Base-by-base conservation (phyloP, 129 eudicot species). In the Deinandra increscens region DNA sequence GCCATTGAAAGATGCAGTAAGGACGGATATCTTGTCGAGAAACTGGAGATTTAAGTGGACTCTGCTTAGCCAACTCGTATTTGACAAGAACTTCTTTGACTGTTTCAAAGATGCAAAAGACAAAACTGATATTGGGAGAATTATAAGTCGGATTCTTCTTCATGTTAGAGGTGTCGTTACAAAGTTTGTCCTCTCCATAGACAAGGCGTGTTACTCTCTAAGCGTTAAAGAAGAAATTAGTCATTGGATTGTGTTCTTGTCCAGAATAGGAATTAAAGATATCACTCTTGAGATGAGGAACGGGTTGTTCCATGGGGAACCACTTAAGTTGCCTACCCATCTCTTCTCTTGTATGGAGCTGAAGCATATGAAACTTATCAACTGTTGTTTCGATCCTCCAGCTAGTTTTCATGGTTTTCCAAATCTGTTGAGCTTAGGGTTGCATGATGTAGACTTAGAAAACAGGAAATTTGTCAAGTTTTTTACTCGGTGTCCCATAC, bases 381-480 rank as follows among this genome's bases (percentile, higher is more conserved):
- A 5, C 1, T 50, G 65, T 17, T 10, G 4, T 17, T 11, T 73
- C 1, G 1, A 6, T 37, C 29, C 26, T 3, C 5, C 39, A 0
- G 3, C 43, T 9, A 6, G 17, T 23, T 73, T 73, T 64, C 22
- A 11, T 62, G 63, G 78, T 9, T 73, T 73, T 22, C 71, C 71
- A 9, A 19, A 73, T n/a, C 71, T 73, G 1, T 63, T 63, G 43
- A 48, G 42, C 54, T 39, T 73, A 6, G 64, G 50, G 13, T 63
- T 73, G 33, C 0, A 10, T 23, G 0, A 0, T 2, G 29, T 63
- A 20, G 0, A 0, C 5, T 50, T 49, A 48, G 42, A 9, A 37
- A 23, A 34, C 12, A 0, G 54, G 5, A 22, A 9, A 0, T 4
- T 9, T 7, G 43, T 54, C 14, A 33, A 73, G 1, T 1, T 73